These are phyloP conservation scores for Amphicarpaea edgeworthii DNA, from an alignment of 306 rosid genomes.

Conservation along the genomic window DNA sequence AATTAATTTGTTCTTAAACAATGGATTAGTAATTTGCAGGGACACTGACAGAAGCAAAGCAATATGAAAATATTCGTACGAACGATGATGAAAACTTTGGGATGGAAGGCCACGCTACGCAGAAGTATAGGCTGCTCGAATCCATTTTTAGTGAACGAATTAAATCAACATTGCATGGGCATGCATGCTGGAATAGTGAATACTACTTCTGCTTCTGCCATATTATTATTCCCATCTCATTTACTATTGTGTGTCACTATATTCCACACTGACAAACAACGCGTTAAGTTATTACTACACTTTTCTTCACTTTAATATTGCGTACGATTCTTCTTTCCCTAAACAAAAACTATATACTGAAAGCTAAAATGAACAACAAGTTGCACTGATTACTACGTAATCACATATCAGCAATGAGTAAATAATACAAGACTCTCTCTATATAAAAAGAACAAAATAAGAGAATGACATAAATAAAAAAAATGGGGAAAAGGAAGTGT, in stretches of 20 bases:
- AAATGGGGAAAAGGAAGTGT: background rate
- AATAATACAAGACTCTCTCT: background rate
- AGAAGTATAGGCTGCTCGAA: background rate
- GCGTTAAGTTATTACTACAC: background rate
- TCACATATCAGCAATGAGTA: slow-evolving; percentile 28
- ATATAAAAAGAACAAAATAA: background rate
- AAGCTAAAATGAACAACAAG: slow-evolving; percentile 10
- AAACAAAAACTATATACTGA: no score
- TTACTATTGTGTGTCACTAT: background rate
- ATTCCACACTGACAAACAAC: background rate
- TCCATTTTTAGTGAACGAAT: background rate
- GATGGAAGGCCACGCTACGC: slow-evolving; percentile 5
- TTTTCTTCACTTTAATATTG: slow-evolving; percentile 1
- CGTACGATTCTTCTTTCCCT: background rate
- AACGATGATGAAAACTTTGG: slow-evolving; percentile 7
- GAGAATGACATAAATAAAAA: slow-evolving; percentile 5
- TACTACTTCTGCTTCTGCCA: no score
- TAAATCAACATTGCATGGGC: background rate
- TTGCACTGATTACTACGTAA: slow-evolving; percentile 11
- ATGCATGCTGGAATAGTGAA: background rate
- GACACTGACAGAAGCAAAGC: slow-evolving; percentile 27
- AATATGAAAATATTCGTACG: background rate
- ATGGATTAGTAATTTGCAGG: no score
- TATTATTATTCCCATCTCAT: background rate
- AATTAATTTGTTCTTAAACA: no score